These are phyloP conservation scores for Themeda triandra DNA, from an alignment of 176 grass and related monocot species.

Conservation along the genomic window DNA sequence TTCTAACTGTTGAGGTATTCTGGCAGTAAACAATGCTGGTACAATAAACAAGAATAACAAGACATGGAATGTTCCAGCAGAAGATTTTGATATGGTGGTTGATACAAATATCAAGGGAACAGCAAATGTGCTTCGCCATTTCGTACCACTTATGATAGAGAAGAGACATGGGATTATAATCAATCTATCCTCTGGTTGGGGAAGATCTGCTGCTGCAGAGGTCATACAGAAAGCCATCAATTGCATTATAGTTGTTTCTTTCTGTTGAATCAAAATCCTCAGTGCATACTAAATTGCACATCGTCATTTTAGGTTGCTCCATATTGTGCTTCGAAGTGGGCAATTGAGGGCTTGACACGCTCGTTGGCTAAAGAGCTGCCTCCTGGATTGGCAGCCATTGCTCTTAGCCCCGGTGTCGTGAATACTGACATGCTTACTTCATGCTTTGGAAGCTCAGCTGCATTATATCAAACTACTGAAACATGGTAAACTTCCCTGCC, in stretches of 20 bases:
- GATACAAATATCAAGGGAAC: conserved; percentile 98
- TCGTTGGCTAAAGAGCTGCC: conserved; percentile 91
- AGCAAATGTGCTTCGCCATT: conserved; percentile 86
- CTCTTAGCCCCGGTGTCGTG: conserved; percentile 90
- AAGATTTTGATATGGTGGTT: conserved; percentile 88
- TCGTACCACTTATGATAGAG: conserved; percentile 86
- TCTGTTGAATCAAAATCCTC: not conserved
- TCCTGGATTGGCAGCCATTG: conserved; percentile 78
- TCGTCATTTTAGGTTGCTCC: conserved; percentile 68
- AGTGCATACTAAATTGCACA: not conserved
- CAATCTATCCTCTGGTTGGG: conserved; percentile 97
- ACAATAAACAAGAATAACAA: conserved; percentile 98
- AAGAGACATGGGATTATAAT: conserved; percentile 90
- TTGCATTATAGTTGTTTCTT: not conserved
- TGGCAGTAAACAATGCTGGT: conserved; percentile 90
- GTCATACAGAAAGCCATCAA: conserved; percentile 14
- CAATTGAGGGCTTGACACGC: conserved; percentile 87
- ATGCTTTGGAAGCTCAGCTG: conserved; percentile 76
- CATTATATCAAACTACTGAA: conserved; percentile 80
- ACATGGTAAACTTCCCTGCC: conserved; percentile 57
- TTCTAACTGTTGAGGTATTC: conserved; percentile 20
- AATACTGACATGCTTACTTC: conserved; percentile 96
- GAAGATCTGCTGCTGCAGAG: conserved; percentile 90
- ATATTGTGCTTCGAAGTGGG: conserved; percentile 96
- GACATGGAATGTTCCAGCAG: conserved; percentile 81